Evolutionary conservation across 306 rosid species (phyloP).

Genomic region (Castanea sativa): DNA sequence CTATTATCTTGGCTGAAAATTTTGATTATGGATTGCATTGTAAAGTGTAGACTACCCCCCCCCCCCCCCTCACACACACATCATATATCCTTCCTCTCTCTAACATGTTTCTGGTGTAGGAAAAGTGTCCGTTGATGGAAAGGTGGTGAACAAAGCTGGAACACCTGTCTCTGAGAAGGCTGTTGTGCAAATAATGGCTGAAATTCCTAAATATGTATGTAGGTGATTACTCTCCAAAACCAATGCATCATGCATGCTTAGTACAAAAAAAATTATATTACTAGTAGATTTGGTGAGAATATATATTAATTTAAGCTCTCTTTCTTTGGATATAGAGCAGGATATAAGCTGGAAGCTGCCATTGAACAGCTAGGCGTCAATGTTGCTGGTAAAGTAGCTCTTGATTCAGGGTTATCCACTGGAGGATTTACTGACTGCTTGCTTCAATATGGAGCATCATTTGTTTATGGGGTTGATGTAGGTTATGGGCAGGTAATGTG

Average conservation of each 20-base stretch:
- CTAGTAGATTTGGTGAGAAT: constrained; percentile 11
- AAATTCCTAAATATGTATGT: constrained; percentile 98
- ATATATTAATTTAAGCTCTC: constrained; percentile 9
- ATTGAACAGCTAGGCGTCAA: constrained; percentile 72
- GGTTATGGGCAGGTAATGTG: constrained; percentile 90
- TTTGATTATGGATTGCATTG: neutral
- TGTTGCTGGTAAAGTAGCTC: constrained; percentile 81
- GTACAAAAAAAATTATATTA: neutral
- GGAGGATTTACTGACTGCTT: constrained; percentile 97
- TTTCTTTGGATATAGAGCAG: constrained; percentile 57
- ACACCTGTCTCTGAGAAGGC: constrained; percentile 79
- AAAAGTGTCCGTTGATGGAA: constrained; percentile 83
- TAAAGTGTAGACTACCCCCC: neutral
- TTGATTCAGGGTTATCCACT: constrained; percentile 92
- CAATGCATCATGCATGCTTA: constrained; percentile 27
- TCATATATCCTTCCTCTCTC: neutral
- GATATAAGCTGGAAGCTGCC: constrained; percentile 93
- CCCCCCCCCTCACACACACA: no score
- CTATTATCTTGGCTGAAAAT: neutral
- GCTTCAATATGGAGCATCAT: constrained; percentile 88
- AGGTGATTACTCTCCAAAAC: constrained; percentile 61
- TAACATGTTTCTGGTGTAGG: constrained; percentile 43
- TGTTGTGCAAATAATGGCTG: constrained; percentile 74
- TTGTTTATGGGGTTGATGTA: constrained; percentile 90
- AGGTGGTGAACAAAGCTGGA: constrained; percentile 78